phyloP scores from a whole-genome alignment of 164 flowering plant genomes.

The Nelumbo lutea region DNA sequence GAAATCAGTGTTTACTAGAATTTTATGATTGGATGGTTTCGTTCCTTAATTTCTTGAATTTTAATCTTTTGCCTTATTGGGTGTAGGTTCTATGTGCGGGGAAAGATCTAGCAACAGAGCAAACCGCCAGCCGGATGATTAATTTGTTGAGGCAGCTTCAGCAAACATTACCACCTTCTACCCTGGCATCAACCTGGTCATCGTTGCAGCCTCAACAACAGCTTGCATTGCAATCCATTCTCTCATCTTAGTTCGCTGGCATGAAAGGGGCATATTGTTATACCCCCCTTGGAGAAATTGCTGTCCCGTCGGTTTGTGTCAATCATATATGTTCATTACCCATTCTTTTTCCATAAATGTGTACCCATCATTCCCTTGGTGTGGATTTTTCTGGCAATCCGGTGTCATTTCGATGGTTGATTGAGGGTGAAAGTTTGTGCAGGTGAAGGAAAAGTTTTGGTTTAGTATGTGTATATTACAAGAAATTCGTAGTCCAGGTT shows the following conservation, averaged over 20 bases:
- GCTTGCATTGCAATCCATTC: slow-evolving; percentile 81
- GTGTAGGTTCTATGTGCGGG: slow-evolving; percentile 79
- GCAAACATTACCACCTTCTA: slow-evolving; percentile 83
- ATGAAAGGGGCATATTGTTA: background rate
- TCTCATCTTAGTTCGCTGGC: slow-evolving; percentile 41
- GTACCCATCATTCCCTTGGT: slow-evolving; percentile 23
- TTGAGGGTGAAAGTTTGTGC: slow-evolving; percentile 23
- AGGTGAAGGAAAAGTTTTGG: slow-evolving; percentile 9
- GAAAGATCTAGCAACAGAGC: slow-evolving; percentile 85
- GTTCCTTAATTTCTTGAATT: background rate
- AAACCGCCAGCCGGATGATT: slow-evolving; percentile 76
- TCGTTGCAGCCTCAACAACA: slow-evolving; percentile 94
- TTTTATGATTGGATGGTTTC: background rate
- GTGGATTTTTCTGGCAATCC: slow-evolving; percentile 20
- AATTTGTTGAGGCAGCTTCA: slow-evolving; percentile 85
- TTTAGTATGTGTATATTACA: slow-evolving; percentile 49
- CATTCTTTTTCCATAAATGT: slow-evolving; percentile 38
- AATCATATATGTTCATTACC: slow-evolving; percentile 23
- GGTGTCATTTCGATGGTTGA: slow-evolving; percentile 15
- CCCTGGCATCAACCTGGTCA: slow-evolving; percentile 81
- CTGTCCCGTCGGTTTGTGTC: slow-evolving; percentile 11
- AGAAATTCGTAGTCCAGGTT: slow-evolving; percentile 5
- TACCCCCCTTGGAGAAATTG: slow-evolving; percentile 3
- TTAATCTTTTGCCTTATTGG: background rate
- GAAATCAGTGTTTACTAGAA: no score